Base-by-base conservation (phyloP, 306 rosid species). In the Vachellia collinsii region DNA sequence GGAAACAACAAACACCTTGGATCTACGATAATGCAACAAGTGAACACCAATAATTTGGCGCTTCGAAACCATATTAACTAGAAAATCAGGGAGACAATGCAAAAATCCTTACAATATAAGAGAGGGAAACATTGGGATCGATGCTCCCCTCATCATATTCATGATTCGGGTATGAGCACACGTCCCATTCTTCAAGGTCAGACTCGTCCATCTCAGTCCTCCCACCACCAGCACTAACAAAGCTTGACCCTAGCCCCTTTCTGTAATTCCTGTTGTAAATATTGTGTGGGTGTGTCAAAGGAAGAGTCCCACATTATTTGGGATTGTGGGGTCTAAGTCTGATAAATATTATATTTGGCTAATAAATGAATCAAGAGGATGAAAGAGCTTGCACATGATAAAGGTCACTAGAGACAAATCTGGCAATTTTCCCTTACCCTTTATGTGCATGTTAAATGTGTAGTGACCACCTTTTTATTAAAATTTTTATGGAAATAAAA, bases 161-260 rank as follows among this genome's bases (percentile, higher is more conserved):
- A 75, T 85, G 79, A 86, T 89, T 83, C 25, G 84, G 91, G 76
- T 77, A 83, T 42, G 87, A 90, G 75, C 87, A 90, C 17, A 94
- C 94, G 76, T 92, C 97, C 70, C 97, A 94, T 81, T 90, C 94
- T 87, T 92, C 94, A 82, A 92, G 97, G 82, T 92, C 97, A n/a
- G 89, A 75, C 83, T 90, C 94, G 58, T 87, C 97, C 94, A 90
- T 92, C 37, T 63, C 91, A 70, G 78, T 47, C 80, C 85, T 61
- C 42, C 77, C 83, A 82, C 87, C 86, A 70, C 81, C 81, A 41
- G 67, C 76, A 38, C 67, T 47, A 14, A 67, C 68, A 81, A 83
- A 83, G 76, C 85, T 84, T 62, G 87, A 59, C 74, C 82, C 92
- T 85, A 79, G 59, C 76, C 79, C 90, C 88, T 86, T 83, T 81